Conservation (phyloP, 2,329 filamentous ascomycete genomes). For the Nectriaceae sp. region DNA sequence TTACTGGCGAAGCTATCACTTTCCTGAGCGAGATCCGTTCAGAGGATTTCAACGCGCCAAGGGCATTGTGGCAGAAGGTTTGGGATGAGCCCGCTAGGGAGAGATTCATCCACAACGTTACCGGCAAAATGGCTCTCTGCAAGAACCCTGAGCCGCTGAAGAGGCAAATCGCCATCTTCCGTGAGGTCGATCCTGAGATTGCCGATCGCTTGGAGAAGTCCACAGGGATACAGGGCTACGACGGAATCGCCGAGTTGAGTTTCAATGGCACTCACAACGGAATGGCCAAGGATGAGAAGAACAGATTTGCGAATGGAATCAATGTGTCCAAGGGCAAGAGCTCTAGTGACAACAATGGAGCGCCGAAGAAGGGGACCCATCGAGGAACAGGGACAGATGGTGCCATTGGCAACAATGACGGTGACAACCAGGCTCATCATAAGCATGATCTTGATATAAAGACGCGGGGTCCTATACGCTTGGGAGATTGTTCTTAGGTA, state of each 20-base stretch:
- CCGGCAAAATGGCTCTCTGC: slow-evolving; percentile 62
- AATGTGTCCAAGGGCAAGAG: neutral
- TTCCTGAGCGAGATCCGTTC: neutral
- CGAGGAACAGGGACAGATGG: neutral
- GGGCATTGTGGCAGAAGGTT: neutral
- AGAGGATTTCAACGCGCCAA: slow-evolving; percentile 1
- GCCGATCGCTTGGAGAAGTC: slow-evolving; percentile 62
- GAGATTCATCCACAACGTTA: slow-evolving; percentile 61
- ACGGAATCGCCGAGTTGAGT: neutral
- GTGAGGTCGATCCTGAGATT: slow-evolving; percentile 61
- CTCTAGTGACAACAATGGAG: neutral
- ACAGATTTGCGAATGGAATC: neutral
- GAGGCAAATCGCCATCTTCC: slow-evolving; percentile 66
- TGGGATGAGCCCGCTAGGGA: neutral
- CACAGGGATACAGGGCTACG: slow-evolving; percentile 48
- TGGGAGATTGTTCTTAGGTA: too few species aligned
- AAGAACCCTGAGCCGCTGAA: slow-evolving; percentile 61
- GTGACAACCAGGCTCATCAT: too few species aligned
- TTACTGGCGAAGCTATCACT: neutral
- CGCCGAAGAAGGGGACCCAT: neutral
- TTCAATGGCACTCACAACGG: slow-evolving; percentile 1
- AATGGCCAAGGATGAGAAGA: neutral
- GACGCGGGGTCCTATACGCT: too few species aligned
- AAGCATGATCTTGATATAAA: too few species aligned
- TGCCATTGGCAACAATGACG: neutral